phyloP scores from a whole-genome alignment of 2,329 filamentous ascomycete genomes.

The Colletotrichum neosansevieriae region DNA sequence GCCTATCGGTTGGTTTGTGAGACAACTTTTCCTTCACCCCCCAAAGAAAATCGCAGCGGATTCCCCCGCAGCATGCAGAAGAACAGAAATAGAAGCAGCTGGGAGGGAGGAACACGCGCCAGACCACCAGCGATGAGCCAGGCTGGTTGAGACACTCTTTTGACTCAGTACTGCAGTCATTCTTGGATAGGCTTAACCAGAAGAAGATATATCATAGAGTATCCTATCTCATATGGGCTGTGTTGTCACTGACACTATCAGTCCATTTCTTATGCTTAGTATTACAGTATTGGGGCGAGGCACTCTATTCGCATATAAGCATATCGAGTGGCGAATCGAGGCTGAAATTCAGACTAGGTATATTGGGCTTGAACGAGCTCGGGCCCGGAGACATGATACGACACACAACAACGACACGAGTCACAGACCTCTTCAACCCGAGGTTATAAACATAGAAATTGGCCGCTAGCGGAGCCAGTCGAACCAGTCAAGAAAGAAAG shows the following conservation, averaged over 20 bases:
- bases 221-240: too few relatives aligned
- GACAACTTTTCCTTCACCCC: conserved; percentile 5
- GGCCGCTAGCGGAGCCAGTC: background rate
- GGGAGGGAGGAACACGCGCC: background rate
- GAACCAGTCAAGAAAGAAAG: conserved; percentile 4
- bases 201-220: too few relatives aligned
- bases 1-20: conserved; percentile 17
- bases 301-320: too few relatives aligned
- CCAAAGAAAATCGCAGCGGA: background rate
- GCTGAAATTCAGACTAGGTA: too few relatives aligned
- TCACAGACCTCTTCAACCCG: background rate
- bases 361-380: too few relatives aligned
- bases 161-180: too few relatives aligned
- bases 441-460: background rate
- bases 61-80: background rate
- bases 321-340: conserved; percentile 1
- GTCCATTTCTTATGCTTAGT: background rate
- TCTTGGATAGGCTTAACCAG: too few relatives aligned
- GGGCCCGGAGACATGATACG: background rate
- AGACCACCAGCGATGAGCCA: background rate
- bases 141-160: background rate
- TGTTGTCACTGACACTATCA: too few relatives aligned
- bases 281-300: background rate
- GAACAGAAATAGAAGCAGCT: conserved; percentile 23
- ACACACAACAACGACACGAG: background rate